Percentiles rank a stretch among this genome's conserved stretches.
phyloP scores from a whole-genome alignment of 1,284 basidiomycete genomes.

The Heterobasidion irregulare region DNA sequence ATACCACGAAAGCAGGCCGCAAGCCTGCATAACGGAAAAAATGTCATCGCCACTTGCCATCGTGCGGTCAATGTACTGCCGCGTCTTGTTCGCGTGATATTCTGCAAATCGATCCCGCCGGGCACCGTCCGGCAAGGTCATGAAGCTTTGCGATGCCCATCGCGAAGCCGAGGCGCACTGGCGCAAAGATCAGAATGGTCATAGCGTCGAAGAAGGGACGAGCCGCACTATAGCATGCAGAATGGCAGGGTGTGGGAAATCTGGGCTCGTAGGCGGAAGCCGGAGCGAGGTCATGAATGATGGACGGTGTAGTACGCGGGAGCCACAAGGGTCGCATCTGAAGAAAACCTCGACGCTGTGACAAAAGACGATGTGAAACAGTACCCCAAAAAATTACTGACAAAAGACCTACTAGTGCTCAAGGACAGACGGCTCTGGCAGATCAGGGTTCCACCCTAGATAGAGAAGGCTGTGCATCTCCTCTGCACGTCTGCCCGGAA shows the following conservation, averaged over 20 bases:
- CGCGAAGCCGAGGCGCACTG: conserved; percentile 80
- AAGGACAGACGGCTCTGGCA: conserved; percentile 63
- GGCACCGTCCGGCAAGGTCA: conserved; percentile 61
- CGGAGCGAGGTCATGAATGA: conserved; percentile 72
- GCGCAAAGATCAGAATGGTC: conserved; percentile 9
- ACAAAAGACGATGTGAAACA: conserved; percentile 6
- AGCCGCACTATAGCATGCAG: conserved; percentile 67
- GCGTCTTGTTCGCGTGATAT: conserved; percentile 76
- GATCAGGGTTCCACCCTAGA: conserved; percentile 74
- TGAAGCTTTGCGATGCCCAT: conserved; percentile 64
- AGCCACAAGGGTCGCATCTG: conserved; percentile 74
- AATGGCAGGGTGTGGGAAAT: conserved; percentile 76
- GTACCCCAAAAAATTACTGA: background rate
- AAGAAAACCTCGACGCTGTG: conserved; percentile 73
- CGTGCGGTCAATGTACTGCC: conserved; percentile 75
- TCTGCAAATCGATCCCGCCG: conserved; percentile 75
- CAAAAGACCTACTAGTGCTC: conserved; percentile 52
- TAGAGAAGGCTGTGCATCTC: conserved; percentile 57
- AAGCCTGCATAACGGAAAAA: conserved; percentile 78
- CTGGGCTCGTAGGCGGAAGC: conserved; percentile 64
- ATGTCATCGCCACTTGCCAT: conserved; percentile 81
- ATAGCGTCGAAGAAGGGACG: background rate
- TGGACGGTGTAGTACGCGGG: conserved; percentile 68
- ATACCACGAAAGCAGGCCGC: conserved; percentile 78
- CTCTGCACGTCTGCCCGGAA: conserved; percentile 25